phyloP scores from a whole-genome alignment of 1,284 basidiomycete species.

The Pterulicium gracile region DNA sequence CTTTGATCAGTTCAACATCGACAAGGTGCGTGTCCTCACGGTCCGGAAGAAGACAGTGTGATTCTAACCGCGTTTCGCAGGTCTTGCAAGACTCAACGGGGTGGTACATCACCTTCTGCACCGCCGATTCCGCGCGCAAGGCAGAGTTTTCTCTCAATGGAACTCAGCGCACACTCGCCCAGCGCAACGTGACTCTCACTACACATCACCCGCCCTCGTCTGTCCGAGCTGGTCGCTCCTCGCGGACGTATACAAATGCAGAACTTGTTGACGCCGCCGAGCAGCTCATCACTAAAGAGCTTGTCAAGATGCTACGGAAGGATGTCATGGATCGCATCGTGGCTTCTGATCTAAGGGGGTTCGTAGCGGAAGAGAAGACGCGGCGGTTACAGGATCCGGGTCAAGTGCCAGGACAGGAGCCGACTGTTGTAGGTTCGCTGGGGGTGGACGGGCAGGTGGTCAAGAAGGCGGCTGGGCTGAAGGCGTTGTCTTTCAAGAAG shows the following conservation, averaged over 20 bases:
- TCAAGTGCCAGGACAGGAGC: slow-evolving; percentile 2
- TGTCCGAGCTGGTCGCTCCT: slow-evolving; percentile 15
- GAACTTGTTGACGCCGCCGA: slow-evolving; percentile 56
- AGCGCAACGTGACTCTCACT: slow-evolving; percentile 47
- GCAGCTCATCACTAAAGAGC: slow-evolving; percentile 50
- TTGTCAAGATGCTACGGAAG: slow-evolving; percentile 48
- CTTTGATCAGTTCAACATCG: slow-evolving; percentile 53
- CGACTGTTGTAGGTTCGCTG: slow-evolving; percentile 14
- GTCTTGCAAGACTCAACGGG: slow-evolving; percentile 54
- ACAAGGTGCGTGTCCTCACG: slow-evolving; percentile 37
- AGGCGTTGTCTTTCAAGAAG: slow-evolving; percentile 61
- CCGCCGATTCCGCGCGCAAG: slow-evolving; percentile 46
- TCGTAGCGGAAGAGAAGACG: slow-evolving; percentile 41
- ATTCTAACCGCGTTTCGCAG: slow-evolving; percentile 20
- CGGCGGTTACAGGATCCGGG: slow-evolving; percentile 16
- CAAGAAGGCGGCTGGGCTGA: slow-evolving; percentile 39
- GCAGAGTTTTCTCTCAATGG: slow-evolving; percentile 31
- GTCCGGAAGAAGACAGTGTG: slow-evolving; percentile 1
- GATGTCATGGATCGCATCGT: slow-evolving; percentile 65
- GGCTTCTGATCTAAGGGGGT: slow-evolving; percentile 39
- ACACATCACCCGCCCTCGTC: slow-evolving; percentile 37
- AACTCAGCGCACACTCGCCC: slow-evolving; percentile 43
- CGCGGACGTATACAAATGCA: slow-evolving; percentile 30
- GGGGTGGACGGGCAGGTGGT: slow-evolving; percentile 17
- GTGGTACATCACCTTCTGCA: slow-evolving; percentile 63